Conservation (phyloP, 306 rosid genomes). For the Quercus cerris region DNA sequence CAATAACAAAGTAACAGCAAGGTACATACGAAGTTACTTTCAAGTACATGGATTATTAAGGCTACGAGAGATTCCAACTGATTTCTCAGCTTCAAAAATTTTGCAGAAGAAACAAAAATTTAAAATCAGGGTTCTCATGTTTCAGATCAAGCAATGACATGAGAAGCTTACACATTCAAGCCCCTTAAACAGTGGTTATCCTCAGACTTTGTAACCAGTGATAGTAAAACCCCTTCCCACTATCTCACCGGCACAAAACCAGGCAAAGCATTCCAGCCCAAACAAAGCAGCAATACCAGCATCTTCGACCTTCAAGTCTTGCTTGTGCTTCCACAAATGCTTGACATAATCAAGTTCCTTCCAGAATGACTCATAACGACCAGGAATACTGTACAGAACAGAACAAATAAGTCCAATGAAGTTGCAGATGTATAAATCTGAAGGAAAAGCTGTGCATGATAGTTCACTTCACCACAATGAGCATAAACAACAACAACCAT, state of each 20-base stretch:
- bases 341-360: constrained; percentile 84
- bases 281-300: constrained; percentile 86
- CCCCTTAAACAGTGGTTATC: constrained; percentile 26
- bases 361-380: constrained; percentile 59
- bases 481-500: neutral
- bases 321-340: constrained; percentile 75
- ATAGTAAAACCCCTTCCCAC: constrained; percentile 89
- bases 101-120: constrained; percentile 39
- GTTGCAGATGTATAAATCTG: constrained; percentile 1
- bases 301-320: constrained; percentile 85
- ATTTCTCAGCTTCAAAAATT: constrained; percentile 45
- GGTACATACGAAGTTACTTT: constrained; percentile 46
- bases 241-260: constrained; percentile 81
- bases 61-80: constrained; percentile 43
- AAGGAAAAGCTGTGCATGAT: neutral
- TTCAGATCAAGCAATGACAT: constrained; percentile 38
- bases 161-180: constrained; percentile 32
- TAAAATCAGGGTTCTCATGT: constrained; percentile 36
- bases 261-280: constrained; percentile 85
- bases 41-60: constrained; percentile 68
- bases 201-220: constrained; percentile 78
- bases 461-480: neutral
- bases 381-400: constrained; percentile 63
- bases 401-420: constrained; percentile 5
- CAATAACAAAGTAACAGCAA: constrained; percentile 23